Evolutionary conservation across 2,329 filamentous ascomycete species (phyloP), one percentile per base, ranked within the genome.

Genomic region (Thielaviopsis euricoi): DNA sequence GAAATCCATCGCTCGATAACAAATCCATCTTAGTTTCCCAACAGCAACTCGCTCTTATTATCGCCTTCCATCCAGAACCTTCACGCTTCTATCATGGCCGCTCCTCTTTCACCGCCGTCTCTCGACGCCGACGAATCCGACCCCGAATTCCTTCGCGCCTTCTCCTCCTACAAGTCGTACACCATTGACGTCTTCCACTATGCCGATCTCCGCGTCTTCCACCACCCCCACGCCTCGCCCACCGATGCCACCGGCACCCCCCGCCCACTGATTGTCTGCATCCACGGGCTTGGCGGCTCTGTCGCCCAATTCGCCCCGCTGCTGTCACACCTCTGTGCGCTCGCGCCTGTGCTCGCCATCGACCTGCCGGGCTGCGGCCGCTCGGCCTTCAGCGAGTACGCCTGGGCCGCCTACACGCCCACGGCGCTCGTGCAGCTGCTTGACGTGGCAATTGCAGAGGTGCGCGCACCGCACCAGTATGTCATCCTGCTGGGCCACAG

Each of bases 241-340:
- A 89, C 88, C 2, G 78, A 75, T 49, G 76, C 82, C 61, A 87
- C 88, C 1, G 77, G 79, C 0, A 83, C 87, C 0, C 71, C 96
- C 12, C 29, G 29, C 29, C 93, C 93, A 1, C 73, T 98, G 10
- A 73, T 97, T 3, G 89, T 97, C 50, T 95, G 94, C 67, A 76
- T 97, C 59, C 93, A 97, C 66, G 93, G 93, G 1, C 77, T 97
- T 10, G 93, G 91, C n/a, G 93, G 93, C 53, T 95, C 88, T 0
- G 79, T 89, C 23, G 85, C 89, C 12, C 93, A 97, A 66, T 97
- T 96, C 67, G 79, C 87, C 58, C 81, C 86, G 29, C 73, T 97
- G 5, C 72, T 97, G 17, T 85, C 82, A 21, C 93, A 87, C 68
- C 76, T 98, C 53, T 80, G 86, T 55, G 89, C 94, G 66, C 74